Evolutionary conservation across 768 basidiomycete species (phyloP), one percentile per base, ranked within the genome.

Genomic region (Sarcodon sp.): DNA sequence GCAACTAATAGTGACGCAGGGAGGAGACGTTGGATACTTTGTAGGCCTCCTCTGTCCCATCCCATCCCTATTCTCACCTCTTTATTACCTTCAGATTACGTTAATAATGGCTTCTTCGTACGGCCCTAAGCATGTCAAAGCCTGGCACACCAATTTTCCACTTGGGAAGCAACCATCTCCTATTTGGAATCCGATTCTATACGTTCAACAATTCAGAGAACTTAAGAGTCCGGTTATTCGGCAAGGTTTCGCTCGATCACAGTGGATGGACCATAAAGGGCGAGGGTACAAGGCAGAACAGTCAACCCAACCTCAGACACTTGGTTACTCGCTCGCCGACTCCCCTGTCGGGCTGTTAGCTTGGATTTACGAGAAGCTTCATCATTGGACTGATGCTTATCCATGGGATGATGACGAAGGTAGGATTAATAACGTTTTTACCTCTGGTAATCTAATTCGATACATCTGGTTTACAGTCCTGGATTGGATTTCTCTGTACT

Each of bases 371-470:
- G 63, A 66, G 55, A 64, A 66, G 47, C 55, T 57, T 16, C 53
- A 61, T 2, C 35, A 15, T 1, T 63, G 61, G 65, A 52, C 64
- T 0, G 77, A 79, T 53, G 51, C 56, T 1, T 79, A 80, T 57
- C 66, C 67, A 0, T 80, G 78, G 77, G 64, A 66, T 9, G 74
- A 76, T 43, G 77, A 80, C 27, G 75, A 79, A 61, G 65, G 79
- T 71, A n/a, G 1, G 57, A 12, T 7, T 15, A 6, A 6, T 45
- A 10, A 11, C 33, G 3, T 8, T 18, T 33, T 32, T 41, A 27
- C 44, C n/a, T n/a, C 33, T 18, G 12, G 16, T 13, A 1, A 18
- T 12, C 0, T 15, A 2, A 8, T 13, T 13, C 13, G 1, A 1
- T 13, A 4, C n/a, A n/a, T 12, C n/a, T 5, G n/a, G 33, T 53